Percentiles rank a stretch among this genome's conserved stretches.
Conservation (phyloP, 768 basidiomycete genomes). For the Kwoniella sp. region DNA sequence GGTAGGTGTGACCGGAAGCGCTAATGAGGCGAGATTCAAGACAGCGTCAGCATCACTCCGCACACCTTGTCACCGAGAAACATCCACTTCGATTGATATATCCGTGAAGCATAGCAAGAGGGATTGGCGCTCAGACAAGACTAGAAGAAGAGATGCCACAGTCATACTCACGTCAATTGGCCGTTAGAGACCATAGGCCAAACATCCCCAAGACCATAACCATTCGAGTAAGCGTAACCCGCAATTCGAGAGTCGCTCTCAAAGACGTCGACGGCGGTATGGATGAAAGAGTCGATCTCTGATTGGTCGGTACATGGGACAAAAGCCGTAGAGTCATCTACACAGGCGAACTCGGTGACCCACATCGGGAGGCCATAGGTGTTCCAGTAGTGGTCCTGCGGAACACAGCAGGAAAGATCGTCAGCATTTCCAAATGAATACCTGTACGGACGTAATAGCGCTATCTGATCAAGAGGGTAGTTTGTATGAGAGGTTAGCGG, state of each 20-base stretch:
- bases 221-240: constrained; percentile 48
- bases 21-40: constrained; percentile 2
- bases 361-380: constrained; percentile 38
- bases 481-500: too few relatives aligned
- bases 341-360: constrained; percentile 45
- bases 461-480: too few relatives aligned
- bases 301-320: constrained; percentile 48
- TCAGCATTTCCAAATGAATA: too few relatives aligned
- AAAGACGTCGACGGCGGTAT: constrained; percentile 47
- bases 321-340: constrained; percentile 44
- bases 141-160: too few relatives aligned
- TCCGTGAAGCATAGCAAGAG: too few relatives aligned
- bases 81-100: too few relatives aligned
- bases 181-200: constrained; percentile 43
- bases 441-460: too few relatives aligned
- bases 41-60: background rate
- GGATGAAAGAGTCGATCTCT: constrained; percentile 48
- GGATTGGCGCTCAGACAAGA: too few relatives aligned
- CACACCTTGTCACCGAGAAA: too few relatives aligned
- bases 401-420: too few relatives aligned
- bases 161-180: constrained; percentile 34
- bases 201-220: constrained; percentile 43
- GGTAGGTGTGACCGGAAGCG: constrained; percentile 37
- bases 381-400: constrained; percentile 42
- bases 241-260: constrained; percentile 44